Base-by-base conservation (phyloP, 2,329 filamentous ascomycete species). In the Delphinella strobiligena region DNA sequence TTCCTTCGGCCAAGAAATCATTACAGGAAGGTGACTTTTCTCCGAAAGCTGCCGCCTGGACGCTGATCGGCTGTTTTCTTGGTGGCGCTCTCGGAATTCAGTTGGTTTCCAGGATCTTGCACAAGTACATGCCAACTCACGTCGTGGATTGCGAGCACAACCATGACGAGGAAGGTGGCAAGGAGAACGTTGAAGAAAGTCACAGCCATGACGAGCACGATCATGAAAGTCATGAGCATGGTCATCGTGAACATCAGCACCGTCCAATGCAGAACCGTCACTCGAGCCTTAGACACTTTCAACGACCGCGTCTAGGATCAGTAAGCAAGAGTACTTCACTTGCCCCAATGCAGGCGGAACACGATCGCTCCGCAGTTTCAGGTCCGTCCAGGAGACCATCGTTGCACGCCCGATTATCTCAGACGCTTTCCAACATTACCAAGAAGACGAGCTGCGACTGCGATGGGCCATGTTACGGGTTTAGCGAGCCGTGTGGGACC, bases 1-100 rank as follows among this genome's bases (percentile, higher is more conserved):
- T 96, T 5, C 89, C 89, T 8, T 86, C 84, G 15, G 79, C 89
- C 2, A 87, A 82, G 54, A 69, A 68, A 30, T 94, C 93, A 54
- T 71, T 98, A 3, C 67, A 72, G 43, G 69, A 77, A 40, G 81
- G 78, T 37, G 79, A 78, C 12, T 78, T 79, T 60, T 69, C 74
- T 5, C 68, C 83, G 3, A 74, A 78, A 45, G 56, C 63, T 2
- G 84, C 88, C 4, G 80, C 79, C 11, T 72, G 83, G 51, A 61
- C 77, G 22, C 67, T 87, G 52, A 79, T 87, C 54, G 72, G 53
- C 9, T 81, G 75, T 54, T 89, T 89, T 54, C 60, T 81, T 4
- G 69, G 61, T 12, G 84, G 84, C 9, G 85, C 86, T 47, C 55
- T 86, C 29, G 82, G 82, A 27, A 88, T 89, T 41, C 82, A 87